phyloP scores from a whole-genome alignment of 73 alveolate genomes.

The Stentor roeselii region DNA sequence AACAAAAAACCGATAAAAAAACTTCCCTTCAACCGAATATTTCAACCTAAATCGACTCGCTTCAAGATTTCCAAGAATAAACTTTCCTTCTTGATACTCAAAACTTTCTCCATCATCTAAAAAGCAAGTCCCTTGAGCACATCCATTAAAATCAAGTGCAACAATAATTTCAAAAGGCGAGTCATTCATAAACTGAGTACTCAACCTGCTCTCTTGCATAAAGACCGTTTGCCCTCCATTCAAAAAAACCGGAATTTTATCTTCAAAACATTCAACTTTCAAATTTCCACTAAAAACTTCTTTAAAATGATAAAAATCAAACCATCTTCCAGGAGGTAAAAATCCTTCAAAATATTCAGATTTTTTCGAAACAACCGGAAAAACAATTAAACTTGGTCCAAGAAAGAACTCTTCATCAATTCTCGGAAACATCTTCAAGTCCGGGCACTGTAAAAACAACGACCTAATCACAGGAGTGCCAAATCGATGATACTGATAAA shows the following conservation, averaged over 20 bases:
- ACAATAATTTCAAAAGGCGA: slow-evolving; percentile 33
- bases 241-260: slow-evolving; percentile 36
- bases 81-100: slow-evolving; percentile 24
- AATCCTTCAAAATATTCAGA: neutral
- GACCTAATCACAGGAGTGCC: slow-evolving; percentile 57
- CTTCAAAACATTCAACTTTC: neutral
- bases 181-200: slow-evolving; percentile 32
- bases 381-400: neutral
- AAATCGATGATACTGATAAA: slow-evolving; percentile 31
- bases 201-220: slow-evolving; percentile 33
- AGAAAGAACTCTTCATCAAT: neutral
- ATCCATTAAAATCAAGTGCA: slow-evolving; percentile 37
- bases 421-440: neutral
- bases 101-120: slow-evolving; percentile 50
- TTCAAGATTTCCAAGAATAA: neutral
- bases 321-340: slow-evolving; percentile 18
- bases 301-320: slow-evolving; percentile 20
- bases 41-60: neutral
- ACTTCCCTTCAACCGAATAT: neutral
- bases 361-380: neutral
- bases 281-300: neutral
- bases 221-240: slow-evolving; percentile 54
- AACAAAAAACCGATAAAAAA: neutral
- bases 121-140: slow-evolving; percentile 48
- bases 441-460: slow-evolving; percentile 40